These are phyloP conservation scores for Chaetomium globosum DNA, from an alignment of 2,329 filamentous ascomycete genomes.

Conservation along the genomic window DNA sequence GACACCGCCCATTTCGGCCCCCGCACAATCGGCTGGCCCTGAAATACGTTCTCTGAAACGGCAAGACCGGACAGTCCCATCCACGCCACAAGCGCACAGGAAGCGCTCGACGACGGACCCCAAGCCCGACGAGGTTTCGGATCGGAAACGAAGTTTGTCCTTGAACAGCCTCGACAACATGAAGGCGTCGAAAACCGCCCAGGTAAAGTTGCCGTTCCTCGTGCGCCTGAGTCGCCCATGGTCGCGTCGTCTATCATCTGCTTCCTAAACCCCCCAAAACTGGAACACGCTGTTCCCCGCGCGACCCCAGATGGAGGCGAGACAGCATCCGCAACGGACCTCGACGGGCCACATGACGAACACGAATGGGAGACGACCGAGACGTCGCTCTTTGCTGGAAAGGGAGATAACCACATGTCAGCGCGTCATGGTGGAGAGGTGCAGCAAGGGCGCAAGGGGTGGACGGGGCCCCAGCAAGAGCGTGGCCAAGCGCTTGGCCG, in stretches of 20 bases:
- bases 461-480: not conserved
- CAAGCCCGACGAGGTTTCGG: not conserved
- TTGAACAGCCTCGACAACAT: constrained; percentile 28
- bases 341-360: not conserved
- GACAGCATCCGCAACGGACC: not conserved
- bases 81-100: constrained; percentile 3
- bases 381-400: constrained; percentile 10
- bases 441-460: not conserved
- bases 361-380: not conserved
- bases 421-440: constrained; percentile 9
- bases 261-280: not conserved
- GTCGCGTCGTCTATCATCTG: constrained; percentile 20
- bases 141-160: constrained; percentile 28
- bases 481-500: constrained; percentile 22
- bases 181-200: constrained; percentile 11
- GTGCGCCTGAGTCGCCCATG: constrained; percentile 28
- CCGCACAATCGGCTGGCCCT: not conserved
- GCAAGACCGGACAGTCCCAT: not conserved
- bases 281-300: not conserved
- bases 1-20: not conserved
- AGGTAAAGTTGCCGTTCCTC: constrained; percentile 25
- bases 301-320: not conserved
- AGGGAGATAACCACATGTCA: constrained; percentile 6
- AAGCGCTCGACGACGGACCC: not conserved
- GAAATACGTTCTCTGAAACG: not conserved